Conservation (phyloP, 345 rosid genomes). For the Boechera stricta region DNA sequence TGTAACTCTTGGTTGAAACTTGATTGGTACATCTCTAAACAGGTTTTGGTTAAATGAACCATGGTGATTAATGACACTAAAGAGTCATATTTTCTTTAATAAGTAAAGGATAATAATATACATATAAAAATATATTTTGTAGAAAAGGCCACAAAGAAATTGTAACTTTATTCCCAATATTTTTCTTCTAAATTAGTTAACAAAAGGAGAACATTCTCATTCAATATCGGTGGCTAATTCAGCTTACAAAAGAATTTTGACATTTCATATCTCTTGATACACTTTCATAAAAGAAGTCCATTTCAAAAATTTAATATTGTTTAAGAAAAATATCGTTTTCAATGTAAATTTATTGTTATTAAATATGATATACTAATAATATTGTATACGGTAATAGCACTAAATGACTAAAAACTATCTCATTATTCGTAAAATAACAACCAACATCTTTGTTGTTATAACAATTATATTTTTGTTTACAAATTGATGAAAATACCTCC, state of each 20-base stretch:
- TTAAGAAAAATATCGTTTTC: no score
- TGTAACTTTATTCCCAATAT: background rate
- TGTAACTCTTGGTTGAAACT: background rate
- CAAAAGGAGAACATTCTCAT: slow-evolving; percentile 18
- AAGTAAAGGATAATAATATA: background rate
- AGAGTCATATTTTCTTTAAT: background rate
- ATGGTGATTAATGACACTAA: background rate
- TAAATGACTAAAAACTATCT: no score
- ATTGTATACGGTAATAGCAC: no score
- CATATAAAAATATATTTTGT: background rate
- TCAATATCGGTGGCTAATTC: slow-evolving; percentile 12
- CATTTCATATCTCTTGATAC: background rate
- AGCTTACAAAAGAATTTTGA: background rate
- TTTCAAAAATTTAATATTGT: background rate
- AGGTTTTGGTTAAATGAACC: background rate
- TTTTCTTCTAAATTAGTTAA: background rate
- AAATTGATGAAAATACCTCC: no score
- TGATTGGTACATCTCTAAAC: background rate
- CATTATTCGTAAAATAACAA: no score
- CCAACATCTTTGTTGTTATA: no score
- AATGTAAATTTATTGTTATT: no score
- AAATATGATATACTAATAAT: no score
- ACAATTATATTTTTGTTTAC: no score
- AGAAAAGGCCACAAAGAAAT: slow-evolving; percentile 6
- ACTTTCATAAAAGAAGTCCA: background rate